Conservation (phyloP, 148 eudicot species). For the Heliamphora exappendiculata region DNA sequence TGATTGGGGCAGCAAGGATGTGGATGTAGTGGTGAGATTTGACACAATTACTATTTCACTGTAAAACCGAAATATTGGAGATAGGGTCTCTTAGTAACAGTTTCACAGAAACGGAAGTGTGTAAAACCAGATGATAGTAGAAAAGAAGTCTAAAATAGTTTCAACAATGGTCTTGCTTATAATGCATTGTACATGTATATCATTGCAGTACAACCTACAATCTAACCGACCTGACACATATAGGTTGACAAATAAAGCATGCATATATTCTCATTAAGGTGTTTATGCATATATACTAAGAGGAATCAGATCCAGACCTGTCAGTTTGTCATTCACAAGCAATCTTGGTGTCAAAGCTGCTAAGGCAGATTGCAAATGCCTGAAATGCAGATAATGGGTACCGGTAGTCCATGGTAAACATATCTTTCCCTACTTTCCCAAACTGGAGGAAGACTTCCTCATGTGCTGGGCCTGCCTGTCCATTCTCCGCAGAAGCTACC, state of each 20-base stretch:
- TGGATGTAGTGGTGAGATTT: neutral
- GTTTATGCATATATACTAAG: neutral
- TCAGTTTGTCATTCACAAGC: constrained; percentile 17
- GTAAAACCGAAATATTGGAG: neutral
- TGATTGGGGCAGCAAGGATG: neutral
- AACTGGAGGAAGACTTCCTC: constrained; percentile 23
- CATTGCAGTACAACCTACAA: neutral
- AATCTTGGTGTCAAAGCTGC: constrained; percentile 23
- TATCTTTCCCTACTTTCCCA: constrained; percentile 27
- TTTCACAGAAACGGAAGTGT: neutral
- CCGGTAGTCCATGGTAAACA: constrained; percentile 22
- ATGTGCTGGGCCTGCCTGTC: neutral
- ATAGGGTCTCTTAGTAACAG: neutral
- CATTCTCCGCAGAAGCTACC: constrained; percentile 12
- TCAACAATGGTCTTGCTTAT: neutral
- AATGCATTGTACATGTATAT: neutral
- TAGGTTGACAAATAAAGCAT: neutral
- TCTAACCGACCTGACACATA: neutral
- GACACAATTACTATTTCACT: neutral
- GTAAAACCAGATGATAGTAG: neutral
- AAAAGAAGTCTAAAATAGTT: neutral
- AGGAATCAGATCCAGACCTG: constrained; percentile 10
- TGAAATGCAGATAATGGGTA: constrained; percentile 23
- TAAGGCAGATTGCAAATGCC: constrained; percentile 26
- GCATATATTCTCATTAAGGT: neutral